Evolutionary conservation across 495 filamentous ascomycete genomes (phyloP).

Genomic region (Lindgomyces ingoldianus): DNA sequence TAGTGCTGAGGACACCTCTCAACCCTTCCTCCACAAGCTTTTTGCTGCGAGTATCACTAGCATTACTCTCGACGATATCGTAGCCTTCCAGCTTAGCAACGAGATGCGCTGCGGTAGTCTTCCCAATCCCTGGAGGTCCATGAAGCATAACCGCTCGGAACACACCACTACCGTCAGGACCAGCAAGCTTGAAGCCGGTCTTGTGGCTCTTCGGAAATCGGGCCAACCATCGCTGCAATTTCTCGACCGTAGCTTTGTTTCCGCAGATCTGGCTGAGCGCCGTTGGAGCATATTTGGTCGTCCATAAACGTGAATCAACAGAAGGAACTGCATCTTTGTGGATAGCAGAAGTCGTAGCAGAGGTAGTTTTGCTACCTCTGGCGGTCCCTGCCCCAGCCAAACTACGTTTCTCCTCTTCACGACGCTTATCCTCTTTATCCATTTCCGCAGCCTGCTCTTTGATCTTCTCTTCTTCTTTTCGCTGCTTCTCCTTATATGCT

Average conservation of each 20-base stretch:
- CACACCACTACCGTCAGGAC: constrained; percentile 75
- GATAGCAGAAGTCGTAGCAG: constrained; percentile 38
- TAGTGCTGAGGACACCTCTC: constrained; percentile 87
- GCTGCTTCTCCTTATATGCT: constrained; percentile 73
- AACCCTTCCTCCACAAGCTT: constrained; percentile 89
- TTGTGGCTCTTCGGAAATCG: constrained; percentile 76
- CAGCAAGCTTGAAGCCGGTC: constrained; percentile 71
- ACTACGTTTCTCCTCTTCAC: constrained; percentile 46
- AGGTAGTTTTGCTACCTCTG: constrained; percentile 50
- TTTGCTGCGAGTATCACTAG: constrained; percentile 96
- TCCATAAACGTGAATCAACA: constrained; percentile 79
- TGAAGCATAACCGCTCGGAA: constrained; percentile 88
- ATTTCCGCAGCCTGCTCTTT: constrained; percentile 77
- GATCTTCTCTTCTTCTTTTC: constrained; percentile 74
- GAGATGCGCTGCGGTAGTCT: constrained; percentile 95
- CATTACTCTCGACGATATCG: constrained; percentile 92
- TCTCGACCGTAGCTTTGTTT: constrained; percentile 89
- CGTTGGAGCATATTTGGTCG: constrained; percentile 90
- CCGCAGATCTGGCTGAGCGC: constrained; percentile 86
- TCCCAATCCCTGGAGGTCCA: constrained; percentile 94
- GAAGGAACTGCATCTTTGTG: constrained; percentile 35
- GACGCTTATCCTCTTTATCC: constrained; percentile 58
- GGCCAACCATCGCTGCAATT: constrained; percentile 80
- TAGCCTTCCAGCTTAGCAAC: constrained; percentile 91
- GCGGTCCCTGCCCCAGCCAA: constrained; percentile 4